These are phyloP conservation scores for Spirogloea muscicola DNA, from an alignment of 139 green algal species.

Conservation along the genomic window DNA sequence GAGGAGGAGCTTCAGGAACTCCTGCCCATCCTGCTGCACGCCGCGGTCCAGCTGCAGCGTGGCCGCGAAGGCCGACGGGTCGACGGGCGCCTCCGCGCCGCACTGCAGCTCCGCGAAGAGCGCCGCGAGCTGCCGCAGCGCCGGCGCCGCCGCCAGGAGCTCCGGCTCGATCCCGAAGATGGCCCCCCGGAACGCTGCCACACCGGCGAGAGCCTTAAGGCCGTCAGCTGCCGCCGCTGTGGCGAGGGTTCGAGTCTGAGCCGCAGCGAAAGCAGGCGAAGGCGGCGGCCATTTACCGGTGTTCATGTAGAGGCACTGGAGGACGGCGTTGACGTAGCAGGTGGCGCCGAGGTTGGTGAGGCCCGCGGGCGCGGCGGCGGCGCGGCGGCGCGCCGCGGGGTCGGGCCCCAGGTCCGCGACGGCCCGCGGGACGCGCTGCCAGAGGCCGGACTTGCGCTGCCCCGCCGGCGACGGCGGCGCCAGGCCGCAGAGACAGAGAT, in stretches of 20 bases:
- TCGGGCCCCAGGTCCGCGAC: neutral
- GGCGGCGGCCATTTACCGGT: too few relatives aligned
- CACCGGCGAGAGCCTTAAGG: too few relatives aligned
- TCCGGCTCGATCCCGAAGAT: constrained; percentile 26
- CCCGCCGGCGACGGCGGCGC: constrained; percentile 19
- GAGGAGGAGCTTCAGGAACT: constrained; percentile 93
- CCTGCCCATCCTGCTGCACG: constrained; percentile 84
- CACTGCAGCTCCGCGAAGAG: constrained; percentile 67
- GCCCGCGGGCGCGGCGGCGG: constrained; percentile 1
- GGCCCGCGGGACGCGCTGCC: constrained; percentile 3
- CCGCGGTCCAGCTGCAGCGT: constrained; percentile 69
- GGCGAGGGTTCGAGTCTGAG: too few relatives aligned
- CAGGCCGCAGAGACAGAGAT: constrained; percentile 34
- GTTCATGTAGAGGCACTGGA: constrained; percentile 51
- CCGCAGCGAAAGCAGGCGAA: too few relatives aligned
- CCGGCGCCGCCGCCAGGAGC: neutral
- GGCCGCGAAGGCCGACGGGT: constrained; percentile 63
- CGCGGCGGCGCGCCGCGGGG: neutral
- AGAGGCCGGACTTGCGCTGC: constrained; percentile 32
- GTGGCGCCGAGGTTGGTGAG: constrained; percentile 46
- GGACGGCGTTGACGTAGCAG: constrained; percentile 43
- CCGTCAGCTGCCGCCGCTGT: too few relatives aligned
- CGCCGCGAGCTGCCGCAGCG: constrained; percentile 40
- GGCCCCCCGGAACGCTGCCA: constrained; percentile 13
- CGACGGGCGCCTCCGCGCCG: constrained; percentile 51